These are phyloP conservation scores for Fusarium euwallaceae DNA, from an alignment of 2,329 filamentous ascomycete genomes.

Conservation along the genomic window DNA sequence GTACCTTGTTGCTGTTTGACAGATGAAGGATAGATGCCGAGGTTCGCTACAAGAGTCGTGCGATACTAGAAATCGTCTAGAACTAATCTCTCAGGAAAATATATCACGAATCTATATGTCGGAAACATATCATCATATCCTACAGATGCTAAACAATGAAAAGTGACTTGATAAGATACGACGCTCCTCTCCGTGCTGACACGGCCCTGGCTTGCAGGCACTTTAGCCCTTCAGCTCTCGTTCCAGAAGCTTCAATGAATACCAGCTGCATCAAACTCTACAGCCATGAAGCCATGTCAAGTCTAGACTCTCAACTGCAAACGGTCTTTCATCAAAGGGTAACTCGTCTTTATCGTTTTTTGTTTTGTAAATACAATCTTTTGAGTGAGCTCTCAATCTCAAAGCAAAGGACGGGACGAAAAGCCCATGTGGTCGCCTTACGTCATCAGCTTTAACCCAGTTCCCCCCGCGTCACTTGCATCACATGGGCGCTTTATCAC, in stretches of 20 bases:
- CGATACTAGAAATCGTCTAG: background rate
- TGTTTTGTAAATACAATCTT: background rate
- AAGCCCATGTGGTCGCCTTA: slow-evolving; percentile 34
- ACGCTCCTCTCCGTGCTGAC: background rate
- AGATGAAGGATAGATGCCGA: background rate
- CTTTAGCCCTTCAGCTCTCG: slow-evolving; percentile 2
- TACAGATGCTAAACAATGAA: background rate
- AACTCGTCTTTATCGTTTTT: background rate
- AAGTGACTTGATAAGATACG: background rate
- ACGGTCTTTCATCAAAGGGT: background rate
- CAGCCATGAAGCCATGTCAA: background rate
- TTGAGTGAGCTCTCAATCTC: background rate
- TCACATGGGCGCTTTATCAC: slow-evolving; percentile 40
- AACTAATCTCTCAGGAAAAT: background rate
- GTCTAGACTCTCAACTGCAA: background rate
- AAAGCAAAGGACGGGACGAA: background rate
- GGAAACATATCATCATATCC: background rate
- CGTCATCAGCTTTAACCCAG: slow-evolving; percentile 27
- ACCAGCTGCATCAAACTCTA: background rate
- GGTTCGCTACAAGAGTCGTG: background rate
- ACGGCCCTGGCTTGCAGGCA: background rate
- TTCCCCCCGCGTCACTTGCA: slow-evolving; percentile 37
- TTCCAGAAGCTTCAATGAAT: background rate
- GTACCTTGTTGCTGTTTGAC: background rate
- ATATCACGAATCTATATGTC: accelerated